Evolutionary conservation across 129 eudicot genomes (phyloP).

Genomic region (Chrysanthemum makinoi): DNA sequence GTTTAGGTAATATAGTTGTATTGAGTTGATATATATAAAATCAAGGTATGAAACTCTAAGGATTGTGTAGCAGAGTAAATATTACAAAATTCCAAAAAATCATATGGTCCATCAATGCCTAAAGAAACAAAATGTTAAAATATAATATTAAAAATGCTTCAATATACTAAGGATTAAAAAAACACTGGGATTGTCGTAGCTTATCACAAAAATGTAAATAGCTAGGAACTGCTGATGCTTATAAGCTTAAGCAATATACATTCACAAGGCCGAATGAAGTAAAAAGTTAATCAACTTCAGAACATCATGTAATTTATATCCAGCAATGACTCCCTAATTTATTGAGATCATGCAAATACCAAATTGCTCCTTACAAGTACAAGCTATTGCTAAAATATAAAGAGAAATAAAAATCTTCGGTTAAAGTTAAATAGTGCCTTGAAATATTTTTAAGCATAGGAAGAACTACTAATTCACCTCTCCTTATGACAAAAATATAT

Average conservation of each 20-base stretch:
- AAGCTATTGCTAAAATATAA: background rate
- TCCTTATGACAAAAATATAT: background rate
- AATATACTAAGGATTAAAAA: too few relatives aligned
- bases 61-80: background rate
- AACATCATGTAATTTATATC: background rate
- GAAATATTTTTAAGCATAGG: background rate
- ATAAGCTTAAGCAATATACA: background rate
- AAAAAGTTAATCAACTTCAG: background rate
- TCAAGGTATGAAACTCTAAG: background rate
- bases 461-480: constrained; percentile 6
- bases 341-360: background rate
- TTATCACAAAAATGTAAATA: background rate
- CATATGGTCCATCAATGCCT: background rate
- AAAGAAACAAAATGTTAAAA: background rate
- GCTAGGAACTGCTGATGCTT: background rate
- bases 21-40: background rate
- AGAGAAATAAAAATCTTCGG: background rate
- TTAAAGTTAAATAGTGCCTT: background rate
- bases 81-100: background rate
- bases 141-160: background rate
- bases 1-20: background rate
- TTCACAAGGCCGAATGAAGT: background rate
- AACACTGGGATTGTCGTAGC: background rate
- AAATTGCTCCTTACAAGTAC: background rate
- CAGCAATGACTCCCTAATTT: too few relatives aligned